Percentiles rank a stretch among this genome's conserved stretches.
phyloP scores from a whole-genome alignment of 257 asterid genomes.

The Salvia hispanica region DNA sequence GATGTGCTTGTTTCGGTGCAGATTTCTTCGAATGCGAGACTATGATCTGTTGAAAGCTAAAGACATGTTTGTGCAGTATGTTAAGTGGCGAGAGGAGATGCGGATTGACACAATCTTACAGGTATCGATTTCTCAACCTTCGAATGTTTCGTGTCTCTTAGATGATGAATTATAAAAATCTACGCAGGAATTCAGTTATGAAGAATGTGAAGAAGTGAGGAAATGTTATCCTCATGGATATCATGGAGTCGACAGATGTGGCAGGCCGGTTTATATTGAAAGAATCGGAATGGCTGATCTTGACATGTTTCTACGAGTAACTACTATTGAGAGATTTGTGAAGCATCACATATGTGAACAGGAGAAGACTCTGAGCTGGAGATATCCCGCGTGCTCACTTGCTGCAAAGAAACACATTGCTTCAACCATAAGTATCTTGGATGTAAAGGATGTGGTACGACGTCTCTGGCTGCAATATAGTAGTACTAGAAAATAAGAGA shows the following conservation, averaged over 20 bases:
- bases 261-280: constrained; percentile 76
- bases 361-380: constrained; percentile 67
- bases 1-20: constrained; percentile 28
- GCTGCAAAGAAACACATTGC: constrained; percentile 74
- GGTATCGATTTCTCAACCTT: constrained; percentile 35
- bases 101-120: constrained; percentile 52
- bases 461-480: neutral
- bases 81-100: constrained; percentile 72
- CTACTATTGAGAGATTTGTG: constrained; percentile 63
- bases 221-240: constrained; percentile 77
- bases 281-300: constrained; percentile 68
- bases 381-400: constrained; percentile 71
- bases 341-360: constrained; percentile 69
- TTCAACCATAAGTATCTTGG: constrained; percentile 75
- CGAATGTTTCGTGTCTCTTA: neutral
- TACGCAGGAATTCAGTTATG: constrained; percentile 62
- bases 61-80: constrained; percentile 54
- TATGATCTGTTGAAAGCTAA: constrained; percentile 58
- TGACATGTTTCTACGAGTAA: constrained; percentile 47
- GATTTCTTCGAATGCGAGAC: constrained; percentile 79
- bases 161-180: neutral
- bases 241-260: constrained; percentile 75
- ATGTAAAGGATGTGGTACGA: constrained; percentile 74
- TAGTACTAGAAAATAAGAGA: neutral
- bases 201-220: constrained; percentile 56